Evolutionary conservation across 1,284 basidiomycete genomes (phyloP), one percentile per base, ranked within the genome.

Genomic region (Stygiomarasmius scandens): DNA sequence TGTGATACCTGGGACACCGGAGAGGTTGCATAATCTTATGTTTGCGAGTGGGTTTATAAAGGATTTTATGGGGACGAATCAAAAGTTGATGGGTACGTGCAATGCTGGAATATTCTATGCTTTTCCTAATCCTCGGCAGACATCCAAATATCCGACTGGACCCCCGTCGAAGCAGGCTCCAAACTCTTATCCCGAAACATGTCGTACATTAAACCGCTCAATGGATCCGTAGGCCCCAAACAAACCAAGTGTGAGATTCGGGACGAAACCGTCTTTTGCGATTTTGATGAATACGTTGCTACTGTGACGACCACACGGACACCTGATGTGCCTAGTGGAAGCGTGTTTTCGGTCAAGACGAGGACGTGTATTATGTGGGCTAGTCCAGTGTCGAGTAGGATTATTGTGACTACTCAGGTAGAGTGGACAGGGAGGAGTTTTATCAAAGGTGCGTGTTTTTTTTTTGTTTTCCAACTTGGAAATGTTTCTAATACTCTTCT

Each of bases 341-440:
- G 89, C 2, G 93, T 92, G 47, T 99, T 99, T 71, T 80, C 86
- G 3, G 94, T 98, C 66, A 96, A 95, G 81, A 98, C 96, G 16
- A 79, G 88, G 64, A 97, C 95, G 10, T 98, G 96, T 70, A 82
- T 99, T 56, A 98, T 87, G 71, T 99, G 96, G 96, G 95, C 92
- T 3, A 89, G 89, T 51, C 77, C 83, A 3, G 84, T 91, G 54
- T 84, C 87, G 3, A 90, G 92, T 1, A 85, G 83, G 53, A 85
- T 99, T 12, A 66, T 93, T 8, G 93, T 99, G 3, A 96, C 94
- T 36, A 95, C 92, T 6, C 85, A 91, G 63, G 94, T 98, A 2
- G 96, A 98, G 61, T 99, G 96, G 96, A 93, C 90, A 0, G 96
- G 96, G 22, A 83, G 95, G 64, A 96, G 93, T 72, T 98, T 98